Percentiles rank a stretch among this genome's conserved stretches.
Evolutionary conservation across 441 rosid genomes (phyloP).

Genomic region (Adansonia madagascariensis): DNA sequence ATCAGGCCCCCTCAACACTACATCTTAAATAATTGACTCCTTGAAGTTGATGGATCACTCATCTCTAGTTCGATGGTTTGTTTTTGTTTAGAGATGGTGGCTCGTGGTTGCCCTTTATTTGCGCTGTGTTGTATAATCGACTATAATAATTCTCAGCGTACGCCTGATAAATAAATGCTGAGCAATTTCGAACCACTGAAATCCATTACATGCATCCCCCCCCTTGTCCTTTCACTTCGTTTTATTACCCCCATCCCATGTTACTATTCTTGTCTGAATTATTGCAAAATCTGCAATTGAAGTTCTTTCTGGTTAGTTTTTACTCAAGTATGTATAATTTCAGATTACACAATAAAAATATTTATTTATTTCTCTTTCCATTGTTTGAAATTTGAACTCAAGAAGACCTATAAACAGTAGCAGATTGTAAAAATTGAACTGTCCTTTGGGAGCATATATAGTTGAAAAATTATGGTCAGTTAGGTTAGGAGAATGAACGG

Average conservation of each 20-base stretch:
- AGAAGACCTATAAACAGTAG: no score
- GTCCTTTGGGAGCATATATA: neutral
- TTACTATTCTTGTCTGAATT: no score
- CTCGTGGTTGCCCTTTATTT: conserved; percentile 7
- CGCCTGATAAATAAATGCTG: neutral
- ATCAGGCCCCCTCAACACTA: no score
- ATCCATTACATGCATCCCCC: conserved; percentile 7
- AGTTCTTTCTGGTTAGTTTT: no score
- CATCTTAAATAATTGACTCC: neutral
- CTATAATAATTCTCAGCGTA: neutral
- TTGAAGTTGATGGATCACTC: conserved; percentile 10
- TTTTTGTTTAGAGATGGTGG: neutral
- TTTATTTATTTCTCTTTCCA: no score
- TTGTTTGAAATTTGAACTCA: no score
- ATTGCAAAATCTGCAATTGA: no score
- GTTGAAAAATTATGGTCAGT: neutral
- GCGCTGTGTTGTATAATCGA: conserved; percentile 3
- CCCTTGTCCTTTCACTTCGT: neutral
- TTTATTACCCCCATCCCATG: no score
- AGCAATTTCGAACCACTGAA: neutral
- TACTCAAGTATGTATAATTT: no score
- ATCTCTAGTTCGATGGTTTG: neutral
- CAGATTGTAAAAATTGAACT: no score
- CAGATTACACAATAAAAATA: no score
- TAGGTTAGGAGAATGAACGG: conserved; percentile 4